These are phyloP conservation scores for Candida ponderosae DNA, from an alignment of 805 yeast species.

Conservation along the genomic window DNA sequence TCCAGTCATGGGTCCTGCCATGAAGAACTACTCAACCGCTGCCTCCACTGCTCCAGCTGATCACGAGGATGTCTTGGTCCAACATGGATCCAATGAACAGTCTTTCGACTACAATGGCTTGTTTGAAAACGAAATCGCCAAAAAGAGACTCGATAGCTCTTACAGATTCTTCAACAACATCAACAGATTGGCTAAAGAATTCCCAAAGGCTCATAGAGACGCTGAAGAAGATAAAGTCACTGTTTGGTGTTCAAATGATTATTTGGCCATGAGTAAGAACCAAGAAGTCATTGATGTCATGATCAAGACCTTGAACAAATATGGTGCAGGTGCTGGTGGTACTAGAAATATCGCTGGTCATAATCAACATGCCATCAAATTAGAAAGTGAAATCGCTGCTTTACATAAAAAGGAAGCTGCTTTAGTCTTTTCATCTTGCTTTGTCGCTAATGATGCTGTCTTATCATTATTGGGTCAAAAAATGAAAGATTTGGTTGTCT, in stretches of 20 bases:
- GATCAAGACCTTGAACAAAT: conserved; percentile 73
- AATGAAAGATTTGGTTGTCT: conserved; percentile 81
- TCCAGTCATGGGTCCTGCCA: conserved; percentile 87
- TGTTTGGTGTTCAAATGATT: conserved; percentile 99
- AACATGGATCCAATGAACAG: conserved; percentile 34
- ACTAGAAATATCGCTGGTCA: conserved; percentile 99
- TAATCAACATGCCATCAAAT: conserved; percentile 76
- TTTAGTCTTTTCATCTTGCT: conserved; percentile 90
- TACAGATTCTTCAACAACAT: conserved; percentile 96
- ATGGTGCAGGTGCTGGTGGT: conserved; percentile 99
- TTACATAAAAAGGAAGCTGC: conserved; percentile 95
- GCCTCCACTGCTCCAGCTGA: conserved; percentile 22
- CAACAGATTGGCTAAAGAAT: conserved; percentile 89
- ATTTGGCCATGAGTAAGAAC: conserved; percentile 89
- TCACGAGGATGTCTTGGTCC: conserved; percentile 19
- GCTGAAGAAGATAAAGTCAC: conserved; percentile 76
- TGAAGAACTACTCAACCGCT: conserved; percentile 28
- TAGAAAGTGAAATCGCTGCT: conserved; percentile 83
- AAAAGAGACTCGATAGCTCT: conserved; percentile 81
- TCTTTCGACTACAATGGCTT: conserved; percentile 67
- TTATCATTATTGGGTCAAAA: conserved; percentile 86
- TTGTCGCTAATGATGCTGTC: conserved; percentile 94
- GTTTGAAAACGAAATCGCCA: conserved; percentile 56
- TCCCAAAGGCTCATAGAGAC: conserved; percentile 86
- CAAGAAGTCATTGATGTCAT: conserved; percentile 64